Conservation (phyloP, 495 filamentous ascomycete genomes). For the Podospora bellae-mahoneyi region DNA sequence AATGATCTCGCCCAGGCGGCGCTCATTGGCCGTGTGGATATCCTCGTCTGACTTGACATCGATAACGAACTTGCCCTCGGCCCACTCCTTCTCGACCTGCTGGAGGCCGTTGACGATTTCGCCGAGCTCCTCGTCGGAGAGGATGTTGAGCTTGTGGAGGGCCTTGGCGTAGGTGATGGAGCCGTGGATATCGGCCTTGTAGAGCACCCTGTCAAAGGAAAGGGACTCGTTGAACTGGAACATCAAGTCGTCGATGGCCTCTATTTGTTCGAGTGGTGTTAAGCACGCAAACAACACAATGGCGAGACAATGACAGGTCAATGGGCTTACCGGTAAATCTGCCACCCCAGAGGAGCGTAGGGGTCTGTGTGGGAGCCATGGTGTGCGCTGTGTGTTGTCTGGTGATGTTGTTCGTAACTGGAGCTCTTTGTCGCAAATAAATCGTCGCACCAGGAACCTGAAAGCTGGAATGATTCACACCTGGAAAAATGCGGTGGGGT, state of each 20-base stretch:
- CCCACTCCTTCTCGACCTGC: conserved; percentile 75
- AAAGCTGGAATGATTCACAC: conserved; percentile 6
- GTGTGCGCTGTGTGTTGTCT: conserved; percentile 7
- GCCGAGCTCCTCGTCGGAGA: conserved; percentile 70
- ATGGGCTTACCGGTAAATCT: conserved; percentile 66
- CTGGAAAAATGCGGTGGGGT: conserved; percentile 4
- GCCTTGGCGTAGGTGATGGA: conserved; percentile 85
- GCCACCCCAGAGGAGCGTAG: conserved; percentile 65
- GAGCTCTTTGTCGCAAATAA: not conserved
- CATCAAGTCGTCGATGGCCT: conserved; percentile 86
- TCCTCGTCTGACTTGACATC: conserved; percentile 62
- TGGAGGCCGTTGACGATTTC: conserved; percentile 72
- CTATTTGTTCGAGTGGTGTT: conserved; percentile 33
- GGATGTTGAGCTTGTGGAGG: conserved; percentile 71
- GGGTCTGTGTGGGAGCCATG: conserved; percentile 19
- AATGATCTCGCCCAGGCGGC: conserved; percentile 83
- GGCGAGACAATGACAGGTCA: not conserved
- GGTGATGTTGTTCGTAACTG: not conserved
- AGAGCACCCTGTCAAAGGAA: conserved; percentile 77
- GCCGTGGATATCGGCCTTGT: conserved; percentile 75
- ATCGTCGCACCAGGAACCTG: not conserved
- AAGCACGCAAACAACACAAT: not conserved
- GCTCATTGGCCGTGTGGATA: conserved; percentile 94
- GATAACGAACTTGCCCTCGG: conserved; percentile 54
- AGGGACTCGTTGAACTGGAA: conserved; percentile 84